phyloP scores from a whole-genome alignment of 768 basidiomycete species.

The Kwoniella shandongensis region DNA sequence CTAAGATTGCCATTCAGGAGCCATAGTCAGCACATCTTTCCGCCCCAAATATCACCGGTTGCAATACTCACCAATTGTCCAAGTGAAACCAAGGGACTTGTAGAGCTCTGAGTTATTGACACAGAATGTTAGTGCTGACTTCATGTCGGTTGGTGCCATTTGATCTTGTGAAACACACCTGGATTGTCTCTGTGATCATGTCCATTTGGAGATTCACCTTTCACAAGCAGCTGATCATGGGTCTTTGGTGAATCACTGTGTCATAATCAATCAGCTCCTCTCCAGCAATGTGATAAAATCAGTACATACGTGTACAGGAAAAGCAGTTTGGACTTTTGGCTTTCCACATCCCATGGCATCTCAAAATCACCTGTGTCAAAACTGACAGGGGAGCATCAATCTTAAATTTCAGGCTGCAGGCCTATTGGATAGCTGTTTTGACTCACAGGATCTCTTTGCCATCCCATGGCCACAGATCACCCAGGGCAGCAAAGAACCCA shows the following conservation, averaged over 20 bases:
- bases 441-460: slow-evolving; percentile 11
- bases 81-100: slow-evolving; percentile 12
- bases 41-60: no score
- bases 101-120: slow-evolving; percentile 4
- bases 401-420: no score
- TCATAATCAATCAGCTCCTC: background rate
- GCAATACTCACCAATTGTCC: slow-evolving; percentile 19
- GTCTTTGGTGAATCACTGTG: slow-evolving; percentile 5
- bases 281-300: no score
- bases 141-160: background rate
- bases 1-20: background rate
- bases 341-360: slow-evolving; percentile 8
- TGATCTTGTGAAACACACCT: no score
- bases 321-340: background rate
- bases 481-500: slow-evolving; percentile 16
- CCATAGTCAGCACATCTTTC: background rate
- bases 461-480: slow-evolving; percentile 13
- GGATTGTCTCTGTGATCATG: slow-evolving; percentile 11
- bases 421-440: no score
- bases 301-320: slow-evolving; percentile 8
- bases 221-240: slow-evolving; percentile 8
- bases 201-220: slow-evolving; percentile 11
- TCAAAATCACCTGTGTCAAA: slow-evolving; percentile 14
- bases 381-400: no score
- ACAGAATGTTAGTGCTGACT: no score